Conservation (phyloP, 2,329 filamentous ascomycete species). For the Diaporthe sp. region DNA sequence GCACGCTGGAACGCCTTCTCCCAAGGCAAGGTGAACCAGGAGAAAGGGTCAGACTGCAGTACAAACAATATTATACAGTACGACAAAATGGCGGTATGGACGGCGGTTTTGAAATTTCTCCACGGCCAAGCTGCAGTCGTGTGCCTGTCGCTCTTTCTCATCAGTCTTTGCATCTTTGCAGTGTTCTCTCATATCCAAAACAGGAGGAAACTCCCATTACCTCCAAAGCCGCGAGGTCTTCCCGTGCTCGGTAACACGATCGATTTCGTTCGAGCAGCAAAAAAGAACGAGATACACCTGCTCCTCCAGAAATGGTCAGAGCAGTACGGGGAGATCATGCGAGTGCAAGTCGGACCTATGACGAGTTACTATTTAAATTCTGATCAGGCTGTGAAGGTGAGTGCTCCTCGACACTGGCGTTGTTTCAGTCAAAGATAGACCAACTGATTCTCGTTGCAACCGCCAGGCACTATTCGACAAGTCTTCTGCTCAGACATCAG, state of each 20-base stretch:
- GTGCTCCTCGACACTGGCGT: neutral
- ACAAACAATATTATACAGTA: too few species aligned
- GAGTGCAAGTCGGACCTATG: conserved; percentile 9
- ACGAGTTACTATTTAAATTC: conserved; percentile 18
- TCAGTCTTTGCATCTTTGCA: neutral
- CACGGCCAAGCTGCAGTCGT: neutral
- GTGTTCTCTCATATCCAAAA: neutral
- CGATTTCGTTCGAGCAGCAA: conserved; percentile 17
- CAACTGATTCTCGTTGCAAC: neutral
- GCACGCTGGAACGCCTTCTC: neutral
- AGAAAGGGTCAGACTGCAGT: neutral
- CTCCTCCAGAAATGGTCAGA: conserved; percentile 13
- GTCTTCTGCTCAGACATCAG: conserved; percentile 23
- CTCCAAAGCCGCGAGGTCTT: neutral
- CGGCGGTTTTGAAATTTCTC: neutral
- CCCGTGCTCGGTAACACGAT: neutral
- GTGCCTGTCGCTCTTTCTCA: neutral
- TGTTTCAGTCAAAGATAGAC: neutral
- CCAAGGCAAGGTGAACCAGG: too few species aligned
- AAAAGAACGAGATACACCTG: conserved; percentile 10
- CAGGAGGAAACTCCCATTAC: neutral
- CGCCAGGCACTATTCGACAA: conserved; percentile 2
- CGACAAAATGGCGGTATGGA: neutral
- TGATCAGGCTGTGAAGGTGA: conserved; percentile 13
- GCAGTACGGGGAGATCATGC: neutral